Evolutionary conservation across 139 green algal genomes (phyloP).

Genomic region (Closterium sp.): DNA sequence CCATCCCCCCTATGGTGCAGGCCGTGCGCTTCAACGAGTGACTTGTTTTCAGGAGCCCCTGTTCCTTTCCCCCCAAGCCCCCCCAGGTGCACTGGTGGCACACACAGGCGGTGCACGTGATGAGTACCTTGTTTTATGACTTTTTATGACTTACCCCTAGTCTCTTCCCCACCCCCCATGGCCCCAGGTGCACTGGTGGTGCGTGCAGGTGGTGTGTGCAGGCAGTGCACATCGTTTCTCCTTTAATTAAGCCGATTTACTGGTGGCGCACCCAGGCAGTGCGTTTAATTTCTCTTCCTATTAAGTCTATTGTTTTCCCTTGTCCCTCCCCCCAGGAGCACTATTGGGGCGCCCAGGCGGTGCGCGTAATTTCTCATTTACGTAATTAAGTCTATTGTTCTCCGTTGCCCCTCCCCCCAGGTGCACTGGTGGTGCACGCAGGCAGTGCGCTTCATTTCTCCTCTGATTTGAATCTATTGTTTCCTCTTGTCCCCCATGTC

Average conservation of each 20-base stretch:
- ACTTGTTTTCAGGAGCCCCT: too few relatives aligned
- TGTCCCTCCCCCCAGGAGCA: neutral
- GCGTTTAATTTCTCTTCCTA: neutral
- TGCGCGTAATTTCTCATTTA: neutral
- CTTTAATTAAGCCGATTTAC: neutral
- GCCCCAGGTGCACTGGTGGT: constrained; percentile 16
- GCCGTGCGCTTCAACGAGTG: too few relatives aligned
- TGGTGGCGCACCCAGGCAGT: too few relatives aligned
- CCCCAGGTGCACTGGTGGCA: too few relatives aligned
- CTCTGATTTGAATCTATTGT: too few relatives aligned
- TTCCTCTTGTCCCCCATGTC: too few relatives aligned
- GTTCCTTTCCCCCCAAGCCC: too few relatives aligned
- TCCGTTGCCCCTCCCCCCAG: neutral
- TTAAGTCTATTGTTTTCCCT: constrained; percentile 20
- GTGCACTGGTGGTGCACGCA: constrained; percentile 11
- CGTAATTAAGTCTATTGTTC: neutral
- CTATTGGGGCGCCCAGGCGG: neutral
- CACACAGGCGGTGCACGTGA: too few relatives aligned
- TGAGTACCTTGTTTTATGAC: too few relatives aligned
- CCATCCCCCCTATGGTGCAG: too few relatives aligned
- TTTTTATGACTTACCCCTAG: too few relatives aligned
- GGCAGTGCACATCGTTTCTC: neutral
- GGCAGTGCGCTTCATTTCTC: neutral
- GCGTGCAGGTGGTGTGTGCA: constrained; percentile 9
- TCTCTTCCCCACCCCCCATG: too few relatives aligned